These are phyloP conservation scores for Mycena belliarum DNA, from an alignment of 768 basidiomycete genomes.

Conservation along the genomic window DNA sequence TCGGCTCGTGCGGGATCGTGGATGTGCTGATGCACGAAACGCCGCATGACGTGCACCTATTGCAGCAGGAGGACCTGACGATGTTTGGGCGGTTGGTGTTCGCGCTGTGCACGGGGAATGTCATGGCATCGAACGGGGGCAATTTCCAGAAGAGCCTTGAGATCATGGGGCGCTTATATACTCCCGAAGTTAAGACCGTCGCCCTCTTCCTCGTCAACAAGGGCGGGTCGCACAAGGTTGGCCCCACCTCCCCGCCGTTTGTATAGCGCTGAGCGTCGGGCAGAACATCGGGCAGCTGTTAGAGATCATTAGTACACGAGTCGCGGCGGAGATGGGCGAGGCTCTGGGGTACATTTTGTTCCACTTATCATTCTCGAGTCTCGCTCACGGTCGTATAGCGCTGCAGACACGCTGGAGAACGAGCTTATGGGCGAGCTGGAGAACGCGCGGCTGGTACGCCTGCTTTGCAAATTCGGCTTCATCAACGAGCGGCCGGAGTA, in stretches of 20 bases:
- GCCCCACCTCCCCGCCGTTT: slow-evolving; percentile 1
- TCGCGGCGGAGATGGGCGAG: slow-evolving; percentile 82
- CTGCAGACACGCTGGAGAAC: slow-evolving; percentile 77
- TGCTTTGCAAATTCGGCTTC: slow-evolving; percentile 94
- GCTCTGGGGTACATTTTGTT: slow-evolving; percentile 61
- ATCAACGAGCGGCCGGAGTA: slow-evolving; percentile 99
- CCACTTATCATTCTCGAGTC: background rate
- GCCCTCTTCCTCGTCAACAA: slow-evolving; percentile 78
- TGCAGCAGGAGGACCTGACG: slow-evolving; percentile 87
- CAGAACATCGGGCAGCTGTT: slow-evolving; percentile 81
- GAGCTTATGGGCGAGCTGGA: slow-evolving; percentile 90
- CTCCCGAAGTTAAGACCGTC: slow-evolving; percentile 78
- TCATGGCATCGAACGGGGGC: slow-evolving; percentile 56
- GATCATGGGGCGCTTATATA: slow-evolving; percentile 69
- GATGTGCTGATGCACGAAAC: slow-evolving; percentile 84
- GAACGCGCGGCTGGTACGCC: slow-evolving; percentile 86
- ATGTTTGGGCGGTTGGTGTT: slow-evolving; percentile 87
- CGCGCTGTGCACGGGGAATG: slow-evolving; percentile 71
- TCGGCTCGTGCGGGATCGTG: slow-evolving; percentile 83
- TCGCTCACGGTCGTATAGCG: slow-evolving; percentile 42
- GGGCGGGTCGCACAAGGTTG: slow-evolving; percentile 63
- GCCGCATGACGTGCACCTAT: slow-evolving; percentile 52
- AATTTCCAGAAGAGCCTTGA: slow-evolving; percentile 78
- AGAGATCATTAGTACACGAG: slow-evolving; percentile 72
- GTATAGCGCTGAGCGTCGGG: background rate